Conservation (phyloP, 768 basidiomycete species). For the Boletus subcaerulescens region DNA sequence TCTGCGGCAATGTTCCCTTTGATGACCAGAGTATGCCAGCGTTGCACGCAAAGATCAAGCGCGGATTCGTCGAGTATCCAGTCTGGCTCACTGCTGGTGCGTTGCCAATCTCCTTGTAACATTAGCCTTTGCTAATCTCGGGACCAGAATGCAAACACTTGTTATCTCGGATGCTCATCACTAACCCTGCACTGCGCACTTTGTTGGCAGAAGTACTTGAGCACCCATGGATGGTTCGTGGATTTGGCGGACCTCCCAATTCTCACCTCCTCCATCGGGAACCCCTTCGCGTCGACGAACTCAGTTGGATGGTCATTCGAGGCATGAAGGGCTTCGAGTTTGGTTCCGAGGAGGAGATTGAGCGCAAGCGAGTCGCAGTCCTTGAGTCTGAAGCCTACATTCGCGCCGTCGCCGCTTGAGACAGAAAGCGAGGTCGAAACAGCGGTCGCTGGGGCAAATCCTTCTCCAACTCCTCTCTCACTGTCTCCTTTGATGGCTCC, state of each 20-base stretch:
- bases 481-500: conserved; percentile 55
- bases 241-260: conserved; percentile 75
- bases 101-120: conserved; percentile 23
- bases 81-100: conserved; percentile 92
- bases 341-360: conserved; percentile 84
- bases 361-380: conserved; percentile 64
- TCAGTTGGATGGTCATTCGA: conserved; percentile 80
- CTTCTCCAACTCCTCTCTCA: conserved; percentile 67
- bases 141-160: conserved; percentile 87
- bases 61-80: conserved; percentile 94
- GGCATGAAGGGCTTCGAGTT: conserved; percentile 98
- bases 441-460: conserved; percentile 49
- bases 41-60: conserved; percentile 97
- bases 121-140: conserved; percentile 10
- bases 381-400: conserved; percentile 77
- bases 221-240: conserved; percentile 93
- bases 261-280: conserved; percentile 86
- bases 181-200: conserved; percentile 83
- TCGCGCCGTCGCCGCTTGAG: conserved; percentile 74
- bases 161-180: conserved; percentile 93
- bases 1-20: conserved; percentile 98
- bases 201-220: conserved; percentile 78
- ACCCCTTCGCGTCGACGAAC: conserved; percentile 83
- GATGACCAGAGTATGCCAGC: conserved; percentile 99
- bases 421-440: conserved; percentile 57